Evolutionary conservation across 768 basidiomycete genomes (phyloP).

Genomic region (Boletus reticuloceps): DNA sequence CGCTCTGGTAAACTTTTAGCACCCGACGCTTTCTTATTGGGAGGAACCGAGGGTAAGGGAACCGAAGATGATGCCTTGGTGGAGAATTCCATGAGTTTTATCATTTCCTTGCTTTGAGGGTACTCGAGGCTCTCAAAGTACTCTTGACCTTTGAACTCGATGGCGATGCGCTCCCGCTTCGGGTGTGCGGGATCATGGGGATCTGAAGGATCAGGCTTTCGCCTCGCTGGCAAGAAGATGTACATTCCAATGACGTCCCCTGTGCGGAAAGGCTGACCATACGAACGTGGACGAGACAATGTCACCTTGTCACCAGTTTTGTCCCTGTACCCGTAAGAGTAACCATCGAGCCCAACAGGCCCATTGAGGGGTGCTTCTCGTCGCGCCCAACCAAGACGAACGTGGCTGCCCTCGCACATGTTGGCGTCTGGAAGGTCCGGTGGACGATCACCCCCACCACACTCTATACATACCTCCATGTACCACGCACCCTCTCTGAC

Average conservation of each 20-base stretch:
- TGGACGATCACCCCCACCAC: slow-evolving; percentile 63
- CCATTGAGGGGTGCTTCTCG: slow-evolving; percentile 93
- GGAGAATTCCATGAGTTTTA: slow-evolving; percentile 75
- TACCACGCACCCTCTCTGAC: slow-evolving; percentile 92
- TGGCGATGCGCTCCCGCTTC: slow-evolving; percentile 86
- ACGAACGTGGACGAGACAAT: slow-evolving; percentile 75
- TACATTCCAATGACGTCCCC: slow-evolving; percentile 95
- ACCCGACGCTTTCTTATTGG: slow-evolving; percentile 61
- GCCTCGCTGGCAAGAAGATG: slow-evolving; percentile 77
- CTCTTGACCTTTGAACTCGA: slow-evolving; percentile 95
- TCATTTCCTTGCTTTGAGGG: slow-evolving; percentile 88
- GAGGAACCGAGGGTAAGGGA: slow-evolving; percentile 52
- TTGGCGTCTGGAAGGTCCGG: slow-evolving; percentile 41
- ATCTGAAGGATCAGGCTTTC: slow-evolving; percentile 58
- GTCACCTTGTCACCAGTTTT: slow-evolving; percentile 90
- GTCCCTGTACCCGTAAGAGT: slow-evolving; percentile 90
- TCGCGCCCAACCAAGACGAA: slow-evolving; percentile 88
- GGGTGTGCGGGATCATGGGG: slow-evolving; percentile 78
- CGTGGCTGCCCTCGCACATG: slow-evolving; percentile 69
- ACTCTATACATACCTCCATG: slow-evolving; percentile 81
- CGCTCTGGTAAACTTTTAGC: slow-evolving; percentile 68
- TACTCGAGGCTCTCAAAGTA: slow-evolving; percentile 96
- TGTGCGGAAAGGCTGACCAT: slow-evolving; percentile 68
- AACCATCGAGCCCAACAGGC: slow-evolving; percentile 91
- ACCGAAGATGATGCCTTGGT: slow-evolving; percentile 54